A percentile compares a stretch with the other conserved stretches of the same genome.
These are phyloP conservation scores for Sporothrix phasma DNA, from an alignment of 2,329 filamentous ascomycete species.

Conservation along the genomic window DNA sequence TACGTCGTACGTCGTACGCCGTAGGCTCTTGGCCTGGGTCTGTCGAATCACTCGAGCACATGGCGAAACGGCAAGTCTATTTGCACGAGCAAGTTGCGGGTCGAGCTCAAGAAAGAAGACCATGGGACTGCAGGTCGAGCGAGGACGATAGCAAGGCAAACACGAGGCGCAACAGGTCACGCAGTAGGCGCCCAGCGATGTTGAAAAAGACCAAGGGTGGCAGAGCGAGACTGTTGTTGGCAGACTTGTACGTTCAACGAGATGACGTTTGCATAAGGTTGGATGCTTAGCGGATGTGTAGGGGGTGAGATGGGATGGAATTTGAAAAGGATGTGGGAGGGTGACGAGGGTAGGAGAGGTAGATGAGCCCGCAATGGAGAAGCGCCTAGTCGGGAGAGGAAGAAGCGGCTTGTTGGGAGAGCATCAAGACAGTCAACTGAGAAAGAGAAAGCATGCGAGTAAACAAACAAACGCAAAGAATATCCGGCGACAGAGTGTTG, in stretches of 20 bases:
- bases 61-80: neutral
- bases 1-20: no score
- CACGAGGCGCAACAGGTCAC: constrained; percentile 1
- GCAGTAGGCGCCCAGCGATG: neutral
- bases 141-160: neutral
- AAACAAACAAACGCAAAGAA: neutral
- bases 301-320: neutral
- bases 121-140: neutral
- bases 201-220: neutral
- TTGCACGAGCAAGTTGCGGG: neutral
- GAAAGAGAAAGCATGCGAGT: neutral
- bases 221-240: neutral
- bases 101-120: neutral
- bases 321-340: neutral
- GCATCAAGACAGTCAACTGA: neutral
- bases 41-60: constrained; percentile 16
- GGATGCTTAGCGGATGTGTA: neutral
- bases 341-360: neutral
- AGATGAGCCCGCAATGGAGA: neutral
- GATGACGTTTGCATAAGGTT: neutral
- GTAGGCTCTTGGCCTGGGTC: neutral
- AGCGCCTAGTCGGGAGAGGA: neutral
- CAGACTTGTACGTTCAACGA: neutral
- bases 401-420: neutral
- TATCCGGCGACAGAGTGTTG: neutral